Evolutionary conservation across 2,329 filamentous ascomycete species (phyloP).

Genomic region (Aspergillus udagawae): DNA sequence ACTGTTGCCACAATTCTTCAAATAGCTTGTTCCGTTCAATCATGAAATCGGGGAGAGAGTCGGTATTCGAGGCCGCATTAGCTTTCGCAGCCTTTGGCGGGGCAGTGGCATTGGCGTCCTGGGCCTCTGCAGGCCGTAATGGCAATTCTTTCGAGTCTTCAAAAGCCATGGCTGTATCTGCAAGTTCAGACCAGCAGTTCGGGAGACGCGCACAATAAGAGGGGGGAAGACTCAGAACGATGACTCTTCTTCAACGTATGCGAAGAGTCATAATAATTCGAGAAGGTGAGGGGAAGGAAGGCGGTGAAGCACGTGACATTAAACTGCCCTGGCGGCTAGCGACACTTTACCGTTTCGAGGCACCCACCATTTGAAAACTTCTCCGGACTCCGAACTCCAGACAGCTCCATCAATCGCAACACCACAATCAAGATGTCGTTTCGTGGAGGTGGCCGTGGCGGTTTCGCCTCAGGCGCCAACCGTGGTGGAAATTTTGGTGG

Average conservation of each 20-base stretch:
- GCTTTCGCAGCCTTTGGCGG: constrained; percentile 32
- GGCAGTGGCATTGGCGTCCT: constrained; percentile 17
- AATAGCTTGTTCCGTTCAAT: constrained; percentile 81
- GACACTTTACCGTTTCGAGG: constrained; percentile 43
- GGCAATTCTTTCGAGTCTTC: constrained; percentile 36
- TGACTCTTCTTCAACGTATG: constrained; percentile 8
- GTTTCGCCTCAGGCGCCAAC: constrained; percentile 50
- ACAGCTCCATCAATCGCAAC: constrained; percentile 22
- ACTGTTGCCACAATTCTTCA: constrained; percentile 79
- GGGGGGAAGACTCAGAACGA: constrained; percentile 8
- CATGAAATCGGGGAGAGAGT: constrained; percentile 67
- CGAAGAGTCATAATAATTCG: constrained; percentile 2
- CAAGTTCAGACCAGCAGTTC: constrained; percentile 5
- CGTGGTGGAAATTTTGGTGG: constrained; percentile 44
- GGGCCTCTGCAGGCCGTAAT: constrained; percentile 29
- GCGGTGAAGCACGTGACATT: constrained; percentile 34
- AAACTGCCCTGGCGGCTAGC: constrained; percentile 33
- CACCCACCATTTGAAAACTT: constrained; percentile 42
- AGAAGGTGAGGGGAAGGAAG: constrained; percentile 24
- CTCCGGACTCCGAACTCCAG: constrained; percentile 23
- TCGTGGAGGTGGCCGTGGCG: constrained; percentile 53
- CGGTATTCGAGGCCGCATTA: constrained; percentile 21
- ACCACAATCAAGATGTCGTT: constrained; percentile 56
- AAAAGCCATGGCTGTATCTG: constrained; percentile 28
- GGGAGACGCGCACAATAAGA: constrained; percentile 19